Evolutionary conservation across 495 filamentous ascomycete species (phyloP).

Genomic region (Penicillium diatomitis): DNA sequence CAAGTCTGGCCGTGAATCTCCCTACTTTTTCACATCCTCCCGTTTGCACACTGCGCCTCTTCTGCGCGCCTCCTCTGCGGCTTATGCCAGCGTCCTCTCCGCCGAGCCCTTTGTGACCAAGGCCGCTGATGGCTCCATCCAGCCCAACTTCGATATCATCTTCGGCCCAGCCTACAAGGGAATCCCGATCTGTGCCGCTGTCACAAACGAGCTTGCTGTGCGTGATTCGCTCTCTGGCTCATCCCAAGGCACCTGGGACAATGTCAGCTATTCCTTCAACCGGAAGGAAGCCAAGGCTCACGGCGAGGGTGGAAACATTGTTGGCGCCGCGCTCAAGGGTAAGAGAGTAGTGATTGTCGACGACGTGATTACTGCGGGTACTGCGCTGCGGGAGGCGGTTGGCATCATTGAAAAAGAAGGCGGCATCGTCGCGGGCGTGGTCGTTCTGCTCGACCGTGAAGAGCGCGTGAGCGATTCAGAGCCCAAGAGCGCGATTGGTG

Average conservation of each 20-base stretch:
- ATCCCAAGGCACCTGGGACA: constrained; percentile 29
- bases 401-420: constrained; percentile 73
- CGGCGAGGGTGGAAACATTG: constrained; percentile 86
- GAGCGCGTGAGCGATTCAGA: constrained; percentile 60
- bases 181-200: constrained; percentile 72
- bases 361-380: constrained; percentile 93
- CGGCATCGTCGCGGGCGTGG: constrained; percentile 70
- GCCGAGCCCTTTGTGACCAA: constrained; percentile 33
- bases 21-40: constrained; percentile 98
- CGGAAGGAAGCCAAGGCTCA: constrained; percentile 92
- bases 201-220: constrained; percentile 58
- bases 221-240: constrained; percentile 40
- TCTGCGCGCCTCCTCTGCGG: constrained; percentile 60
- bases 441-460: constrained; percentile 80
- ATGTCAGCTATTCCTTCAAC: constrained; percentile 76
- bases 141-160: constrained; percentile 30
- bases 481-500: constrained; percentile 62
- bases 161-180: constrained; percentile 92
- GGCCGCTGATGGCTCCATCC: constrained; percentile 22
- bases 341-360: constrained; percentile 85
- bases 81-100: constrained; percentile 69
- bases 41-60: constrained; percentile 71
- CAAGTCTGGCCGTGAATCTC: constrained; percentile 85
- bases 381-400: constrained; percentile 84
- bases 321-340: constrained; percentile 73